phyloP scores from a whole-genome alignment of 2,329 filamentous ascomycete species.

The Colletotrichum sp. region DNA sequence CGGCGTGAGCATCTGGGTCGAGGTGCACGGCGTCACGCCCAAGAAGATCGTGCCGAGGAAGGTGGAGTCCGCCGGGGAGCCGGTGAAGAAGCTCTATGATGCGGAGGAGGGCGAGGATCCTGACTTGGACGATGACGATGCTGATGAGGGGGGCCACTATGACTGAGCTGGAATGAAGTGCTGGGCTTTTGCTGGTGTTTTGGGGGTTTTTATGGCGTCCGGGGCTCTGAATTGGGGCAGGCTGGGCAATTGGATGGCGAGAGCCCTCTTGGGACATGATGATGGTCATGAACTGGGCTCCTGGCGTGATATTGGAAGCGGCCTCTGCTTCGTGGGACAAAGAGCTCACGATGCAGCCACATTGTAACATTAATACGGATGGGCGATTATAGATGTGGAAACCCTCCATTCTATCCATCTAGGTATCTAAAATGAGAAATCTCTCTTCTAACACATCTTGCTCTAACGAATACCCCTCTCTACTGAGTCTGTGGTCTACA shows the following conservation, averaged over 20 bases:
- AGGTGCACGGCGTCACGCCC: slow-evolving; percentile 35
- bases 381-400: background rate
- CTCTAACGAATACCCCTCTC: background rate
- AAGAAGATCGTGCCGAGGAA: slow-evolving; percentile 16
- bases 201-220: background rate
- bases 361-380: background rate
- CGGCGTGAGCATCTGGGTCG: slow-evolving; percentile 41
- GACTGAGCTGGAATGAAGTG: background rate
- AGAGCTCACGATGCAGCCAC: background rate
- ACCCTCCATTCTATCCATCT: slow-evolving; percentile 6
- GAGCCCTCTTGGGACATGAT: background rate
- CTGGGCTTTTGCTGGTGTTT: background rate
- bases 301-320: background rate
- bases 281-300: background rate
- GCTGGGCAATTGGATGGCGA: background rate
- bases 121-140: slow-evolving; percentile 31
- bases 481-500: background rate
- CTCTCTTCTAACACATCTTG: background rate
- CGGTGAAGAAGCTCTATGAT: slow-evolving; percentile 34
- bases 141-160: slow-evolving; percentile 19
- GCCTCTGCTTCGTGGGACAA: background rate
- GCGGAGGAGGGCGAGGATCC: slow-evolving; percentile 37
- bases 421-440: background rate
- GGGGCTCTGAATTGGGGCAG: background rate
- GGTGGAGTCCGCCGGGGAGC: slow-evolving; percentile 2